Base-by-base conservation (phyloP, 805 yeast species). In the Pichia californica region DNA sequence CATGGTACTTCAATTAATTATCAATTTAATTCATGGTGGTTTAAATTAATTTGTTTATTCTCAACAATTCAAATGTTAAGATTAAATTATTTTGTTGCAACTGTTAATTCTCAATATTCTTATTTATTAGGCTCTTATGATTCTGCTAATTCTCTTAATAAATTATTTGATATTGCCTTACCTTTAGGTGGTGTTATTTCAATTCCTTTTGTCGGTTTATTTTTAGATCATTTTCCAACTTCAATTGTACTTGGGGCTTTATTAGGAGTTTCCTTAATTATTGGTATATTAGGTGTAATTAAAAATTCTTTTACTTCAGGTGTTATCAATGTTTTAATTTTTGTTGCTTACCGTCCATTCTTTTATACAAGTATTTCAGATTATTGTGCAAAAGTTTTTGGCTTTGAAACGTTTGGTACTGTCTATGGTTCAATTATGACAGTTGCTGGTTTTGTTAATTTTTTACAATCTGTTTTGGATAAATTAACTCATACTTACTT, bases 361-460 rank as follows among this genome's bases (percentile, higher is more conserved):
- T 76, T 74, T 59, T 76, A 76, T 55, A 75, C 81, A n/a, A 66
- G 77, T 2, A 63, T 76, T 31, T 70, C 77, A 3, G 81, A 76
- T 54, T 72, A 68, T 54, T 76, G 81, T 53, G 79, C 83, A 23
- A 80, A 79, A 57, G 79, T 74, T 38, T 79, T 77, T 57, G 83
- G 83, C 1, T 70, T 73, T 50, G 79, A 76, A 52, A 74, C 81
- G 10, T 74, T 76, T 56, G 81, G 83, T 31, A 72, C 78, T 1
- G 70, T 76, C 25, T 76, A 76, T 52, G 81, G 81, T n/a, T 59
- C 76, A 16, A 72, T 75, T 27, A 73, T 75, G 61, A 70, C 77
- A 35, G 61, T 72, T 20, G 69, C 79, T 1, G 81, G 81, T 30
- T 49, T 73, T 15, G 58, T 73, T 56, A 76, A 76, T 54, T 72